A percentile compares a stretch with the other conserved stretches of the same genome.
These are phyloP conservation scores for Mrakia gelida DNA, from an alignment of 768 basidiomycete species.

Conservation along the genomic window DNA sequence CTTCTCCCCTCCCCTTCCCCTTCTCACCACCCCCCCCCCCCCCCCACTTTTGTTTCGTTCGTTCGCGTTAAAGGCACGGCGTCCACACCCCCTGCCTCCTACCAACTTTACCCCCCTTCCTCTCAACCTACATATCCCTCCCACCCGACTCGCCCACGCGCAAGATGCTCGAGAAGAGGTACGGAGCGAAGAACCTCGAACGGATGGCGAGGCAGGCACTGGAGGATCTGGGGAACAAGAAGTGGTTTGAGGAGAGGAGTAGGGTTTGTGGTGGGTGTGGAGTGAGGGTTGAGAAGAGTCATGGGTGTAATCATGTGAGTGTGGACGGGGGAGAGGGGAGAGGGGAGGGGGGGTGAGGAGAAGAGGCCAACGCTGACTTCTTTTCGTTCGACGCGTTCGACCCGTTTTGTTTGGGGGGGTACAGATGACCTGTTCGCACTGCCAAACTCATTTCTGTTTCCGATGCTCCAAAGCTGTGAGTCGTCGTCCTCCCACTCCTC, in stretches of 20 bases:
- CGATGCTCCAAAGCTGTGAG: constrained; percentile 36
- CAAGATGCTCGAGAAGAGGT: constrained; percentile 25
- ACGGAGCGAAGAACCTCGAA: constrained; percentile 50
- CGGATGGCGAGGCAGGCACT: constrained; percentile 60
- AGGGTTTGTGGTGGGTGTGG: constrained; percentile 64
- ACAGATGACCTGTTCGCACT: constrained; percentile 26
- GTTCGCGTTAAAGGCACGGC: constrained; percentile 69
- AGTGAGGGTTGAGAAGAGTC: constrained; percentile 55
- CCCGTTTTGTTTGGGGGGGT: too few species aligned
- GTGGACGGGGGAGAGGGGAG: neutral
- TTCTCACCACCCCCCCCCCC: too few species aligned
- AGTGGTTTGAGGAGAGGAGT: constrained; percentile 67
- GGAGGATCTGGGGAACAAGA: constrained; percentile 69
- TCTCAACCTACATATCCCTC: constrained; percentile 42
- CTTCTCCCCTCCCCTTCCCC: neutral
- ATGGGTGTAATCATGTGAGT: constrained; percentile 83
- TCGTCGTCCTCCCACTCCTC: neutral
- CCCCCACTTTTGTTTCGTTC: too few species aligned
- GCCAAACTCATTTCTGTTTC: constrained; percentile 36
- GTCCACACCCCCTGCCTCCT: constrained; percentile 67
- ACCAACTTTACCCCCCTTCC: constrained; percentile 45
- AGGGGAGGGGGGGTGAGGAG: neutral
- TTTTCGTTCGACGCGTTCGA: constrained; percentile 29
- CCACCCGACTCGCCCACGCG: constrained; percentile 3
- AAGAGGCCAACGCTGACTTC: too few species aligned